Evolutionary conservation across 1,284 basidiomycete species (phyloP).

Genomic region (Termitomyces sp.): DNA sequence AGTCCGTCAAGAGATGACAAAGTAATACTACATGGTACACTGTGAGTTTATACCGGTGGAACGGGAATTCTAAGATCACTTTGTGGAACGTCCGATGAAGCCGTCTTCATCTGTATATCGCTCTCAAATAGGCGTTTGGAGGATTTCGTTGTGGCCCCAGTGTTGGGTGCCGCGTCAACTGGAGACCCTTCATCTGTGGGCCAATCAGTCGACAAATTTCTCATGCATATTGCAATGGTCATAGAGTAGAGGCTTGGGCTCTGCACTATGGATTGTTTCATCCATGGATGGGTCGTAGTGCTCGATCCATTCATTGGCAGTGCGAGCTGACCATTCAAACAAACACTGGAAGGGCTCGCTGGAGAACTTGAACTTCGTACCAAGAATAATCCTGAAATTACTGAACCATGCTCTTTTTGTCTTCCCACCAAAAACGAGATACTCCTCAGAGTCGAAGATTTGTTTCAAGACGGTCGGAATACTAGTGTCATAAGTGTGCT

Average conservation of each 20-base stretch:
- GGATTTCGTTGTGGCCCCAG: neutral
- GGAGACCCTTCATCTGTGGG: neutral
- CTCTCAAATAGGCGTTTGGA: neutral
- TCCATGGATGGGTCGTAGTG: too few relatives aligned
- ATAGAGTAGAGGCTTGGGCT: neutral
- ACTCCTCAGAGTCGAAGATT: too few relatives aligned
- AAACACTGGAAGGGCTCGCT: neutral
- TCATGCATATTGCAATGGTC: too few relatives aligned
- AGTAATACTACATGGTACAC: too few relatives aligned
- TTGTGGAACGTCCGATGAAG: neutral
- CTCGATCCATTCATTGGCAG: neutral
- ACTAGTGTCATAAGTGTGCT: too few relatives aligned
- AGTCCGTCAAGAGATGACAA: too few relatives aligned
- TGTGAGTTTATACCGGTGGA: too few relatives aligned
- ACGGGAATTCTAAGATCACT: neutral
- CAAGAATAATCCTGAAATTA: rapidly evolving
- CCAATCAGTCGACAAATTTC: too few relatives aligned
- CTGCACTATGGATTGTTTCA: neutral
- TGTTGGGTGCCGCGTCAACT: neutral
- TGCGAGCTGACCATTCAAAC: neutral
- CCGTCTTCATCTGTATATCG: neutral
- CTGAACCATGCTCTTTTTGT: neutral
- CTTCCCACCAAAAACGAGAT: too few relatives aligned
- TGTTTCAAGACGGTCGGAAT: too few relatives aligned
- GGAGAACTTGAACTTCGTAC: neutral